A percentile compares a stretch with the other conserved stretches of the same genome.
phyloP scores from a whole-genome alignment of 176 grass and related monocot genomes.

The Thalia dealbata region DNA sequence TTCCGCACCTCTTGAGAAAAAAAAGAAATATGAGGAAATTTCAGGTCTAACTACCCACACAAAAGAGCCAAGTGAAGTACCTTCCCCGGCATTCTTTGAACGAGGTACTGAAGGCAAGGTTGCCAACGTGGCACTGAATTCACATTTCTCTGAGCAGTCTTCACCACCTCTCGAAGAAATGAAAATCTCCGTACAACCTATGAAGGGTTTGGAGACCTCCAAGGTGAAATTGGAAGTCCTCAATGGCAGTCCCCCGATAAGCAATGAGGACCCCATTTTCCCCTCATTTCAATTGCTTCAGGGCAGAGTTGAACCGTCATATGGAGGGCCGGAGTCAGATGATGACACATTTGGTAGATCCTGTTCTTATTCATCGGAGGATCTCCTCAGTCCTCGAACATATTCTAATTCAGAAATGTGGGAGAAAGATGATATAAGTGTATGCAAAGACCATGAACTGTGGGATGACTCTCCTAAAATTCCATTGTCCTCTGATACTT shows the following conservation, averaged over 20 bases:
- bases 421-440: constrained; percentile 57
- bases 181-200: constrained; percentile 87
- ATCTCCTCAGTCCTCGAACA: constrained; percentile 56
- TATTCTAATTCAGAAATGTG: constrained; percentile 93
- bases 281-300: constrained; percentile 73
- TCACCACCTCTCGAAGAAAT: constrained; percentile 91
- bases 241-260: constrained; percentile 39
- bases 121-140: constrained; percentile 30
- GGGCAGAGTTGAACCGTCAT: constrained; percentile 29
- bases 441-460: constrained; percentile 17
- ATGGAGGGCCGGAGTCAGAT: constrained; percentile 78
- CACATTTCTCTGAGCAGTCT: constrained; percentile 55
- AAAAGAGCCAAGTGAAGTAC: constrained; percentile 15
- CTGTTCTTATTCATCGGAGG: constrained; percentile 84
- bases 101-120: constrained; percentile 30
- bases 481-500: constrained; percentile 12
- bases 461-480: constrained; percentile 15
- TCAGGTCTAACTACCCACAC: constrained; percentile 15
- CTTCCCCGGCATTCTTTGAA: constrained; percentile 22
- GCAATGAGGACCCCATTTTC: constrained; percentile 50
- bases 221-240: constrained; percentile 56
- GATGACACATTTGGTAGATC: constrained; percentile 96
- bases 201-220: constrained; percentile 51
- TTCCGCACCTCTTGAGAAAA: constrained; percentile 28
- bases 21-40: constrained; percentile 30